Conservation (phyloP, 495 filamentous ascomycete genomes). For the Hypoxylon fuscum region DNA sequence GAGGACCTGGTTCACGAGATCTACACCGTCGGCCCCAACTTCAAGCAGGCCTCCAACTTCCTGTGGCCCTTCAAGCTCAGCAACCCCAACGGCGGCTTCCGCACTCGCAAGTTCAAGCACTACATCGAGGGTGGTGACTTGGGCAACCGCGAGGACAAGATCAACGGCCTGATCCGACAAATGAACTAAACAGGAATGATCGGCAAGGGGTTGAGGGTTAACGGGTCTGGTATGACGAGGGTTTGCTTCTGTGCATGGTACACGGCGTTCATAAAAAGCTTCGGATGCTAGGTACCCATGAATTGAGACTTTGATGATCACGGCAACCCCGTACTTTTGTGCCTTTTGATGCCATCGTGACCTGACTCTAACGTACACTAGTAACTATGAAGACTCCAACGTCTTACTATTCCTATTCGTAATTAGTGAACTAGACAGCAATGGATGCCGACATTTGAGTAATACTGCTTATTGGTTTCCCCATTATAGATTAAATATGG, state of each 20-base stretch:
- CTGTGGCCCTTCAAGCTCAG: slow-evolving; percentile 99
- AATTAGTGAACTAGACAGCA: no score
- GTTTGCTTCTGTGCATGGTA: slow-evolving; percentile 51
- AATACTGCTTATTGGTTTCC: no score
- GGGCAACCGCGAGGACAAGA: slow-evolving; percentile 98
- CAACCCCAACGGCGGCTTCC: slow-evolving; percentile 97
- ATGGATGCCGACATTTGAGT: no score
- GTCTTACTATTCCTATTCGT: no score
- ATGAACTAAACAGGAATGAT: slow-evolving; percentile 82
- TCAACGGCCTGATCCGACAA: slow-evolving; percentile 94
- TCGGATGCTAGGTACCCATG: slow-evolving; percentile 46
- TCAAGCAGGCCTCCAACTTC: slow-evolving; percentile 99
- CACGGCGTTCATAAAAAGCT: slow-evolving; percentile 48
- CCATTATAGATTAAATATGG: no score
- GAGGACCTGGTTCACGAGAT: slow-evolving; percentile 99
- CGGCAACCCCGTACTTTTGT: slow-evolving; percentile 32
- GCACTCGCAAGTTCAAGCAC: slow-evolving; percentile 97
- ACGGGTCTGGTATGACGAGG: slow-evolving; percentile 49
- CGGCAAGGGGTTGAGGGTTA: slow-evolving; percentile 32
- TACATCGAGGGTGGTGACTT: slow-evolving; percentile 98
- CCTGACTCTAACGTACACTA: no score
- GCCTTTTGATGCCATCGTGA: no score
- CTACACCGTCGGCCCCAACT: slow-evolving; percentile 97
- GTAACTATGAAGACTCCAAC: no score
- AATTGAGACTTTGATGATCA: slow-evolving; percentile 48